These are phyloP conservation scores for Hirsutella minnesotensis DNA, from an alignment of 2,329 filamentous ascomycete species.

Conservation along the genomic window DNA sequence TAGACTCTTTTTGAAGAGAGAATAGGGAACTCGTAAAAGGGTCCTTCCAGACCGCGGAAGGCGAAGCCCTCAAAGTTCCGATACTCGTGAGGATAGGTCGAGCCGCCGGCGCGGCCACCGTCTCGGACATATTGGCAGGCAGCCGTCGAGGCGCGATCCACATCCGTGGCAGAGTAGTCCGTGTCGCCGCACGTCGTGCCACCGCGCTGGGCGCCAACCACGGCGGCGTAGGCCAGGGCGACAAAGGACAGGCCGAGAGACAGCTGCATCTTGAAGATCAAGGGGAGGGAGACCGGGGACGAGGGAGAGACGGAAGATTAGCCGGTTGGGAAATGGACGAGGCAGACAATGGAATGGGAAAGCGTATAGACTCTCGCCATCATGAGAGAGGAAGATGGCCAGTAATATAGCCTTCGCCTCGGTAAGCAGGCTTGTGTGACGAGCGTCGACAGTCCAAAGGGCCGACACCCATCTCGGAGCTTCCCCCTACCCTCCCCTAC, in stretches of 20 bases:
- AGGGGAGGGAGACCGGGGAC: no score
- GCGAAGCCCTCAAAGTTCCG: slow-evolving; percentile 26
- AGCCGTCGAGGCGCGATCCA: slow-evolving; percentile 15
- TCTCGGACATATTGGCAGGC: slow-evolving; percentile 14
- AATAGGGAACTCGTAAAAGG: slow-evolving; percentile 29
- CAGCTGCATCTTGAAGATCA: slow-evolving; percentile 12
- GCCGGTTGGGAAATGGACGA: no score
- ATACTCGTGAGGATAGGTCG: slow-evolving; percentile 25
- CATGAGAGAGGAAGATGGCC: no score
- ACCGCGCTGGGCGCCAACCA: slow-evolving; percentile 9
- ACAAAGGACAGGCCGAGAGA: slow-evolving; percentile 14
- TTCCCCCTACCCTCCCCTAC: no score
- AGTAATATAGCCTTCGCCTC: no score
- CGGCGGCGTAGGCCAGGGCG: slow-evolving; percentile 15
- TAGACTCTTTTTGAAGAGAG: slow-evolving; percentile 17
- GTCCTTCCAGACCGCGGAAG: slow-evolving; percentile 17
- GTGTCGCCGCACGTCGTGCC: slow-evolving; percentile 18
- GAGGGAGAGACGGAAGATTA: no score
- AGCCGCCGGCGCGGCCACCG: slow-evolving; percentile 14
- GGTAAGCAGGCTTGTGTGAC: no score
- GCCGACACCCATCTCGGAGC: no score
- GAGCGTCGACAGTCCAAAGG: no score
- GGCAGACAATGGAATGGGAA: no score
- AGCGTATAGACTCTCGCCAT: no score
- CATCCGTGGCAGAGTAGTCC: slow-evolving; percentile 14